Conservation (phyloP, 2,329 filamentous ascomycete genomes). For the Trichothecium sympodiale region DNA sequence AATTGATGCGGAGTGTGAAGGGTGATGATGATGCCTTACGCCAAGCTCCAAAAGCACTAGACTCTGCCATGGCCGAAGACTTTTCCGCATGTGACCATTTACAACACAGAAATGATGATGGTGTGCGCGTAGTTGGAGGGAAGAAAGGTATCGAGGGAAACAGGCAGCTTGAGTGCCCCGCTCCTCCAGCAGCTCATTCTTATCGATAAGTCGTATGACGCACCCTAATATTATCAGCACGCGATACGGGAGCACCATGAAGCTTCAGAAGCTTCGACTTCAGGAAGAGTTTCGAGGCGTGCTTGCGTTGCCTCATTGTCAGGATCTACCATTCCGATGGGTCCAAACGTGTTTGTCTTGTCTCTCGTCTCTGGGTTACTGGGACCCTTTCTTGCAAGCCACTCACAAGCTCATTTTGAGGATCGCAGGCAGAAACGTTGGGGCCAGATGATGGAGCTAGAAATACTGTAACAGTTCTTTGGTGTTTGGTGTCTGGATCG, state of each 20-base stretch:
- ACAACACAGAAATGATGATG: background rate
- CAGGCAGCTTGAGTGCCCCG: slow-evolving; percentile 1
- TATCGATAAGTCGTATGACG: slow-evolving; percentile 3
- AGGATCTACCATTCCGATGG: slow-evolving; percentile 24
- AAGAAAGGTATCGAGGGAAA: no score
- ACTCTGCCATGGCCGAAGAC: background rate
- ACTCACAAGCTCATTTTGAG: slow-evolving; percentile 18
- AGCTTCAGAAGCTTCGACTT: slow-evolving; percentile 16
- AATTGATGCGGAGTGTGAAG: background rate
- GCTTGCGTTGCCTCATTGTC: slow-evolving; percentile 16
- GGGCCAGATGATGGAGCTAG: no score
- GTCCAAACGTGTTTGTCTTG: slow-evolving; percentile 18
- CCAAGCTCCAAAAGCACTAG: slow-evolving; percentile 3
- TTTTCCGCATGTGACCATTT: background rate
- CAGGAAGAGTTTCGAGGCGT: slow-evolving; percentile 10
- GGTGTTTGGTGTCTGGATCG: no score
- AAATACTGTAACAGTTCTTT: no score
- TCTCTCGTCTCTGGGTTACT: slow-evolving; percentile 10
- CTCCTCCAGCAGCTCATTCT: background rate
- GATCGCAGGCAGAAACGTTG: no score
- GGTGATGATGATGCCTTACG: background rate
- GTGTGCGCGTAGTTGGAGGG: no score
- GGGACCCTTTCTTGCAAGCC: slow-evolving; percentile 10
- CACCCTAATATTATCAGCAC: no score
- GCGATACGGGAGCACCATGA: no score